These are phyloP conservation scores for Phytopythium oedochilum DNA, from an alignment of 352 stramenopile genomes.

Conservation along the genomic window DNA sequence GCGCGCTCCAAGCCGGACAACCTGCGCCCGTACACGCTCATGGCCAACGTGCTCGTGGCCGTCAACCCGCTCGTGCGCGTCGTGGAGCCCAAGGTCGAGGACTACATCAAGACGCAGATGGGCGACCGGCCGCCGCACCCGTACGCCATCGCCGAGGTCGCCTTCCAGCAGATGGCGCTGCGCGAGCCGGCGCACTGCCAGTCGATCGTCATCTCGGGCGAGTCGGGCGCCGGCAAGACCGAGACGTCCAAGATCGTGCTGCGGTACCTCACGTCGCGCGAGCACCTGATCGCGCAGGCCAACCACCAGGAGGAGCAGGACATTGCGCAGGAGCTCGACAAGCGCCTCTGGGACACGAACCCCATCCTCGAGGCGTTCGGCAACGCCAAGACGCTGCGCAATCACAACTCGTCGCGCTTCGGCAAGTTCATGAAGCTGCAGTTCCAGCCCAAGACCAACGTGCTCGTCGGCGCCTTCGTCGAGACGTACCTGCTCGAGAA, in stretches of 20 bases:
- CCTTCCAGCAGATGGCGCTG: slow-evolving; percentile 87
- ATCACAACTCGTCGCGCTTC: slow-evolving; percentile 87
- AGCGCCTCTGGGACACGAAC: slow-evolving; percentile 86
- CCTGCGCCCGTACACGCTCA: slow-evolving; percentile 81
- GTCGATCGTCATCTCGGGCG: slow-evolving; percentile 86
- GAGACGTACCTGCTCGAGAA: slow-evolving; percentile 90
- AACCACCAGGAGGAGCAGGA: slow-evolving; percentile 41
- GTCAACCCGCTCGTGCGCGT: slow-evolving; percentile 82
- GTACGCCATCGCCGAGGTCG: slow-evolving; percentile 83
- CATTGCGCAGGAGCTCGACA: slow-evolving; percentile 77
- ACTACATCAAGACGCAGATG: slow-evolving; percentile 89
- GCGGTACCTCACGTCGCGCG: slow-evolving; percentile 78
- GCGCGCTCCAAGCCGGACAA: slow-evolving; percentile 71
- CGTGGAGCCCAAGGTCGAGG: slow-evolving; percentile 78
- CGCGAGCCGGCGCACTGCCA: slow-evolving; percentile 77
- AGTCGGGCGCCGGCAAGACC: slow-evolving; percentile 85
- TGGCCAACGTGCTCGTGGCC: slow-evolving; percentile 86
- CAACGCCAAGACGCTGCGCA: slow-evolving; percentile 86
- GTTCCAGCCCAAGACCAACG: slow-evolving; percentile 70
- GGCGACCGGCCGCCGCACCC: slow-evolving; percentile 76
- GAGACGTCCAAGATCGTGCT: slow-evolving; percentile 89
- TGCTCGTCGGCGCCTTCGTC: slow-evolving; percentile 75
- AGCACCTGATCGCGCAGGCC: slow-evolving; percentile 53
- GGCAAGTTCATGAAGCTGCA: slow-evolving; percentile 91
- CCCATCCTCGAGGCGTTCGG: slow-evolving; percentile 86